These are phyloP conservation scores for Boechera stricta DNA, from an alignment of 345 rosid species.

Conservation along the genomic window DNA sequence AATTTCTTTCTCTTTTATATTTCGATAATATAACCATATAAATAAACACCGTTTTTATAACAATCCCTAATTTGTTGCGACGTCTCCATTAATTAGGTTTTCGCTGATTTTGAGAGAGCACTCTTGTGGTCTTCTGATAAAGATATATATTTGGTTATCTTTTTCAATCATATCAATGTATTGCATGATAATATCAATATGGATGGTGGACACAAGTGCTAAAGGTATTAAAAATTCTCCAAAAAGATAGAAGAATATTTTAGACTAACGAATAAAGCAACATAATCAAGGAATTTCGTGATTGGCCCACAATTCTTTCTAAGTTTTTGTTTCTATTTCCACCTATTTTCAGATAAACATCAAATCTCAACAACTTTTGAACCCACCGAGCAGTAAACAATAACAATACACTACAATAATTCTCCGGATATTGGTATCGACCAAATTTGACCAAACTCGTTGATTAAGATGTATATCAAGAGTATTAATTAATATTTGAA, in stretches of 20 bases:
- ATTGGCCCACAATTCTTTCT: slow-evolving; percentile 15
- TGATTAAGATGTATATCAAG: slow-evolving; percentile 9
- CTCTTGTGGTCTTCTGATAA: background rate
- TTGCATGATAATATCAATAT: background rate
- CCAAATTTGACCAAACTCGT: slow-evolving; percentile 28
- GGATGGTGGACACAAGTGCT: background rate
- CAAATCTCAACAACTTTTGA: slow-evolving; percentile 24
- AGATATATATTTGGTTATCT: background rate
- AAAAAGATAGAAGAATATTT: background rate
- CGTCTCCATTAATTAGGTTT: background rate
- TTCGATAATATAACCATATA: too few relatives aligned
- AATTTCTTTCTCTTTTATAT: too few relatives aligned
- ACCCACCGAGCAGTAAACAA: slow-evolving; percentile 18
- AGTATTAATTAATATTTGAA: too few relatives aligned
- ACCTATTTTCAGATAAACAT: slow-evolving; percentile 20
- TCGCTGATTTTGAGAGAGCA: background rate
- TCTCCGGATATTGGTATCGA: slow-evolving; percentile 13
- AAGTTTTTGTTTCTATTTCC: background rate
- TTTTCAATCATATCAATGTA: background rate
- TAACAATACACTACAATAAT: slow-evolving; percentile 10
- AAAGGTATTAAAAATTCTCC: background rate
- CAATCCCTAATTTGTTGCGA: background rate
- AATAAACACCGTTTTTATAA: too few relatives aligned
- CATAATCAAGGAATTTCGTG: slow-evolving; percentile 5
- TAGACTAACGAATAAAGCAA: background rate